These are phyloP conservation scores for Daldinia sp. DNA, from an alignment of 2,329 filamentous ascomycete genomes.

Conservation along the genomic window DNA sequence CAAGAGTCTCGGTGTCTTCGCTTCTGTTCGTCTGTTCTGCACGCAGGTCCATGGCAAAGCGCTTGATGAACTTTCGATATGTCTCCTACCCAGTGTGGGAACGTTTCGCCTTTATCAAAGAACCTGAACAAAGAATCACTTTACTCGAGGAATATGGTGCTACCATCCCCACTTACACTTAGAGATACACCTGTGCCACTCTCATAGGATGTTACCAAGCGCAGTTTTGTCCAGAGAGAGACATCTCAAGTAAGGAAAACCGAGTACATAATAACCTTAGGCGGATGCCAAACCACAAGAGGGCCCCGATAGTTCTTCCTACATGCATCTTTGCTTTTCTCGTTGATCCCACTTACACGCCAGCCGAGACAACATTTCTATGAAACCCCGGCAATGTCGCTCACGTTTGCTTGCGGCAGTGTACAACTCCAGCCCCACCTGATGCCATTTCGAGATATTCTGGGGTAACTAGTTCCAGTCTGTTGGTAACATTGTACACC, in stretches of 20 bases:
- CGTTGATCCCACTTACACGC: conserved; percentile 13
- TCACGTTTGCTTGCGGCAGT: conserved; percentile 23
- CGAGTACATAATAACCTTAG: conserved; percentile 6
- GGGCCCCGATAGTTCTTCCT: conserved; percentile 10
- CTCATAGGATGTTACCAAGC: conserved; percentile 13
- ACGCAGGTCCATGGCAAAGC: conserved; percentile 16
- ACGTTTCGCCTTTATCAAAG: conserved; percentile 17
- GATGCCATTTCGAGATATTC: conserved; percentile 24
- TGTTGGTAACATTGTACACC: conserved; percentile 29
- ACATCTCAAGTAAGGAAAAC: conserved; percentile 18
- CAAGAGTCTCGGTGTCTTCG: conserved; percentile 24
- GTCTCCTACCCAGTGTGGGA: conserved; percentile 5
- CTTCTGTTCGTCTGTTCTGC: conserved; percentile 8
- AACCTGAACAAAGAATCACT: conserved; percentile 9
- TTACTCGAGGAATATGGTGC: conserved; percentile 14
- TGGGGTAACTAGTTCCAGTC: conserved; percentile 25
- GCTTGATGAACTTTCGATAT: neutral
- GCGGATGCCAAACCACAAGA: neutral
- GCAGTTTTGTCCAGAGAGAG: conserved; percentile 7
- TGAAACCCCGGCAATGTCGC: conserved; percentile 4
- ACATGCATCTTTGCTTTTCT: neutral
- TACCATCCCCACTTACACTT: conserved; percentile 8
- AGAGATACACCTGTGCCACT: conserved; percentile 29
- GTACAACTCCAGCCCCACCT: conserved; percentile 29
- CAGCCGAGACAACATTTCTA: conserved; percentile 5